Evolutionary conservation across 805 yeast species (phyloP).

Genomic region (Hanseniaspora valbyensis): DNA sequence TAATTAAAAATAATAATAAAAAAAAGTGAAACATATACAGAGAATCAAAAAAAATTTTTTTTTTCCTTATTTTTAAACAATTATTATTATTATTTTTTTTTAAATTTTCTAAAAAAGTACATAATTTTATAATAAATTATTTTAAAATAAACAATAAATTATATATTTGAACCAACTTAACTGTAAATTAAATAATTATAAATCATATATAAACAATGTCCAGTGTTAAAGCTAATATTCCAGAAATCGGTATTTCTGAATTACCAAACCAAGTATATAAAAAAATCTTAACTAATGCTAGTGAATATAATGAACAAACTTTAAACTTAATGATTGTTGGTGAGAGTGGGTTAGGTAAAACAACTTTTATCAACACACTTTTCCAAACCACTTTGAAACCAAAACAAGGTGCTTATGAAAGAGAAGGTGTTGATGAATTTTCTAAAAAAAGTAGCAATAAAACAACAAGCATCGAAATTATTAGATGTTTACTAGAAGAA

Average conservation of each 20-base stretch:
- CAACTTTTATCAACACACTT: constrained; percentile 79
- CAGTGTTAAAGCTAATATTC: neutral
- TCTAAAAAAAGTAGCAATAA: constrained; percentile 38
- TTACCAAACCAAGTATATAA: constrained; percentile 70
- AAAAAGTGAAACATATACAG: neutral
- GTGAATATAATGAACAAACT: constrained; percentile 55
- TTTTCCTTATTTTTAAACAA: too few relatives aligned
- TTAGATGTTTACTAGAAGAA: constrained; percentile 73
- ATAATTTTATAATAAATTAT: too few relatives aligned
- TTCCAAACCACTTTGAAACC: constrained; percentile 64
- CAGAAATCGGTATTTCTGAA: constrained; percentile 56
- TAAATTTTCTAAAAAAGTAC: too few relatives aligned
- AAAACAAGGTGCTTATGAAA: constrained; percentile 26
- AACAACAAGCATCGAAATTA: constrained; percentile 69
- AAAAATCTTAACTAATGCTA: constrained; percentile 36
- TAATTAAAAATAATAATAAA: neutral
- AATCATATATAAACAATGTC: too few relatives aligned
- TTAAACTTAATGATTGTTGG: constrained; percentile 81
- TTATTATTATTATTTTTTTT: too few relatives aligned
- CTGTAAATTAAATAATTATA: too few relatives aligned
- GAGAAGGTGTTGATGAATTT: constrained; percentile 26
- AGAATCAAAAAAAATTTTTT: too few relatives aligned
- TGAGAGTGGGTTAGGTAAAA: constrained; percentile 83
- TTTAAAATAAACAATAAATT: too few relatives aligned
- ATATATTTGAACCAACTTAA: too few relatives aligned